These are phyloP conservation scores for Spencermartinsiella europaea DNA, from an alignment of 805 yeast species.

Conservation along the genomic window DNA sequence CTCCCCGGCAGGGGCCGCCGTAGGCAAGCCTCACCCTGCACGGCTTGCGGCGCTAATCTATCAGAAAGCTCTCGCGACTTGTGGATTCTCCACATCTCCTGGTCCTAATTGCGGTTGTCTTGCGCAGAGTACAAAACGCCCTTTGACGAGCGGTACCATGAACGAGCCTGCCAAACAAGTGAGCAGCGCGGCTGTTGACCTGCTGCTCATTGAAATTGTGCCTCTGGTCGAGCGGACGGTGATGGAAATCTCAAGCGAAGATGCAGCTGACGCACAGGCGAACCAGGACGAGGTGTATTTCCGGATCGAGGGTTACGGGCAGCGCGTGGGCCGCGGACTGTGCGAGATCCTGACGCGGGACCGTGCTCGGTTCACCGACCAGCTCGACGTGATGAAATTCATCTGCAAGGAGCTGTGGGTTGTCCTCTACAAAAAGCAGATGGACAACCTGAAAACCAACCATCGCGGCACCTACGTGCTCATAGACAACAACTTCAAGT, in stretches of 20 bases:
- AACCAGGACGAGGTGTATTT: conserved; percentile 40
- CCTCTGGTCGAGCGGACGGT: conserved; percentile 67
- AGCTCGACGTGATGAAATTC: conserved; percentile 82
- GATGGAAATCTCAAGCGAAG: conserved; percentile 36
- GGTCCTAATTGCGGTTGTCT: too few species aligned
- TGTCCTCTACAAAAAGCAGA: conserved; percentile 71
- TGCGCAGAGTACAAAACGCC: too few species aligned
- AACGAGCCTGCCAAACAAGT: conserved; percentile 25
- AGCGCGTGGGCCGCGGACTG: conserved; percentile 56
- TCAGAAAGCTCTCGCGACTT: too few species aligned
- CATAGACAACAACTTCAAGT: conserved; percentile 59
- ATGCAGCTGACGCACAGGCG: conserved; percentile 25
- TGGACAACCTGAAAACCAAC: conserved; percentile 88
- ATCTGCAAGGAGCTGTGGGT: conserved; percentile 92
- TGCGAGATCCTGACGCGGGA: conserved; percentile 43
- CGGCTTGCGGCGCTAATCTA: too few species aligned
- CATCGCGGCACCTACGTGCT: conserved; percentile 81
- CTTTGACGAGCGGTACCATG: too few species aligned
- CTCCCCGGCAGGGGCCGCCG: too few species aligned
- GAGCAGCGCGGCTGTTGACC: conserved; percentile 41
- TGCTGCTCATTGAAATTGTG: conserved; percentile 68
- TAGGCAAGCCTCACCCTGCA: too few species aligned
- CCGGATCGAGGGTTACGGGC: conserved; percentile 69
- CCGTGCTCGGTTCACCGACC: conserved; percentile 49
- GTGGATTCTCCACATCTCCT: too few species aligned